Base-by-base conservation (phyloP, 805 yeast species). In the Kluyveromyces starmeri region DNA sequence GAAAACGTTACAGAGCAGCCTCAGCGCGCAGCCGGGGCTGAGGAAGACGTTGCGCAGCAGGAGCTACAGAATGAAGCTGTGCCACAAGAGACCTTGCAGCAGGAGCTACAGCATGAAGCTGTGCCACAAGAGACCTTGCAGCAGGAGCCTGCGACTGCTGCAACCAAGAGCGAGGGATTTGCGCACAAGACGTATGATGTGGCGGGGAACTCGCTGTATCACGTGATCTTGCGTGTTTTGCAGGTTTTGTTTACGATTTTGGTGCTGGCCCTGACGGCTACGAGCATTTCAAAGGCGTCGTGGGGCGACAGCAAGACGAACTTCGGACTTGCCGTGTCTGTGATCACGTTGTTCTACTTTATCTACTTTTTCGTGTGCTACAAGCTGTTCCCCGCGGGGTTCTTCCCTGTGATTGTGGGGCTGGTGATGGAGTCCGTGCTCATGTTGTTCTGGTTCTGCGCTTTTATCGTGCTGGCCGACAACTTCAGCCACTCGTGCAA, bases 401-500 rank as follows among this genome's bases (percentile, higher is more conserved):
- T 23, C 5, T n/a, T 46, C 2, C 34, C 48, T 16, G 47, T 54
- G 7, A 62, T 61, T 25, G 37, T 46, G 1, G 23, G 54, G 20
- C 34, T 58, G 7, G 13, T 52, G 6, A 37, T 46, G 14, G 67
- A 61, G 38, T 23, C 47, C 4, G 18, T 59, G 5, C 18, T 61
- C 25, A 28, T 48, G 10, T 29, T 56, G 19, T 33, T 61, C 14
- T 59, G 63, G 63, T 36, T 62, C n/a, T 42, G 53, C 30, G 52
- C 58, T 1, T 62, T 60, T 32, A 49, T 62, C 32, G 61, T 61
- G 15, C 43, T 49, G 10, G 62, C 63, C 5, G 38, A 55, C 8
- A 32, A 39, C 2, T 38, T 39, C 14, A 42, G 22, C 9, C 17
- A 37, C 11, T 40, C 48, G 7, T 27, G 42, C 9, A 33, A 27